A percentile compares a stretch with the other conserved stretches of the same genome.
Conservation (phyloP, 805 yeast species). For the Starmerella riodocensis region DNA sequence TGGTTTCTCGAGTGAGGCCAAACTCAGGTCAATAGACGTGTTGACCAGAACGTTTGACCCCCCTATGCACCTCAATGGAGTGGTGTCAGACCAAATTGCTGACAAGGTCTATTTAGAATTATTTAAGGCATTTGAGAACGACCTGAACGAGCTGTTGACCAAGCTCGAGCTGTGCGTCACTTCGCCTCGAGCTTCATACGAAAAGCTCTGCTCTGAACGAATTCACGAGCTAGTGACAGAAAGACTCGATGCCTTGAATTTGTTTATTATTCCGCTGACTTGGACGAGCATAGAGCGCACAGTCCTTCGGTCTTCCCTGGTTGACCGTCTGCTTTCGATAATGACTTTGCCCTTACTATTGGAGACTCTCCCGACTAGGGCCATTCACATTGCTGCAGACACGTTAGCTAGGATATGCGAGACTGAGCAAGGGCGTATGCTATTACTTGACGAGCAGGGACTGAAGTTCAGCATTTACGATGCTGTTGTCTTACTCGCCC, state of each 20-base stretch:
- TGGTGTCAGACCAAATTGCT: not conserved
- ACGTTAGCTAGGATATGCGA: not conserved
- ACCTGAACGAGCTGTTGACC: not conserved
- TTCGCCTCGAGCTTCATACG: not conserved
- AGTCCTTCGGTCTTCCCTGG: not conserved
- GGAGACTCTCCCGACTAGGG: conserved; percentile 1
- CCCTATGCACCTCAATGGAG: not conserved
- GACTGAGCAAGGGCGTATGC: not conserved
- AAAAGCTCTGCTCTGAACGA: not conserved
- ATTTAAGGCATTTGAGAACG: not conserved
- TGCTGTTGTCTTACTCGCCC: not conserved
- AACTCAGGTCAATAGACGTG: not conserved
- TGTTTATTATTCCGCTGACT: not conserved
- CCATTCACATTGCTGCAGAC: not conserved
- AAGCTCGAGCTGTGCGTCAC: not conserved
- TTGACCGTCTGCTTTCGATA: not conserved
- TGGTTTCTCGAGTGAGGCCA: not conserved
- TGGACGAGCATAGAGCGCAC: not conserved
- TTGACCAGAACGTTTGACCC: not conserved
- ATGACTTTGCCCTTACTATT: not conserved
- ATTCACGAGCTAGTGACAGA: not conserved
- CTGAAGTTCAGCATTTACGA: not conserved
- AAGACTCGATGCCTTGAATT: not conserved
- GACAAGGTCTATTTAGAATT: not conserved
- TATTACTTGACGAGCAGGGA: not conserved